Evolutionary conservation across 257 asterid species (phyloP).

Genomic region (Przewalskia tangutica): DNA sequence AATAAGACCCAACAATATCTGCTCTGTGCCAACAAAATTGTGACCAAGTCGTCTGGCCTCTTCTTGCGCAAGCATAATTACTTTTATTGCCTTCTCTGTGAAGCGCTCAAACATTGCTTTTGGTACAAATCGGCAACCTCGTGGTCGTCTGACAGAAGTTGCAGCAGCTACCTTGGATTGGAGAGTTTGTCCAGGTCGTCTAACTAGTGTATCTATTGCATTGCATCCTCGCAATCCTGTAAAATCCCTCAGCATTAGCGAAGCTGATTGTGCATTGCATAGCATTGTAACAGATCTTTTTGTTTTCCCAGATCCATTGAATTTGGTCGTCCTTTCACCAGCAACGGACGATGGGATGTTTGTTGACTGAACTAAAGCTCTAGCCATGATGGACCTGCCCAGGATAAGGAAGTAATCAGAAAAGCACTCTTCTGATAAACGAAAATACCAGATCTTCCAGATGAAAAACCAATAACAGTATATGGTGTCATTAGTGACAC

Average conservation of each 20-base stretch:
- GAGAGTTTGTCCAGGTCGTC: constrained; percentile 34
- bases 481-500: background rate
- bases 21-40: constrained; percentile 95
- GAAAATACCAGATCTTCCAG: background rate
- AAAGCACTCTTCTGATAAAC: background rate
- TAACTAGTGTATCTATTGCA: constrained; percentile 48
- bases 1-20: constrained; percentile 82
- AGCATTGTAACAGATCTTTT: constrained; percentile 43
- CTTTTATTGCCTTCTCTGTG: constrained; percentile 94
- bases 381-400: constrained; percentile 64
- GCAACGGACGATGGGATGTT: constrained; percentile 56
- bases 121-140: constrained; percentile 39
- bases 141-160: constrained; percentile 34
- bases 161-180: constrained; percentile 61
- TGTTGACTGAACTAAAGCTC: constrained; percentile 56
- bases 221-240: constrained; percentile 69
- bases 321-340: constrained; percentile 32
- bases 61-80: constrained; percentile 97
- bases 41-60: constrained; percentile 98
- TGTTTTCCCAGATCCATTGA: constrained; percentile 37
- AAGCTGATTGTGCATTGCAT: constrained; percentile 28
- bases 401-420: background rate
- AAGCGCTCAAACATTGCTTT: constrained; percentile 98
- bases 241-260: constrained; percentile 38
- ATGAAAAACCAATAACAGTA: background rate